phyloP scores from a whole-genome alignment of 2,329 filamentous ascomycete genomes.

The Venturia effusa region DNA sequence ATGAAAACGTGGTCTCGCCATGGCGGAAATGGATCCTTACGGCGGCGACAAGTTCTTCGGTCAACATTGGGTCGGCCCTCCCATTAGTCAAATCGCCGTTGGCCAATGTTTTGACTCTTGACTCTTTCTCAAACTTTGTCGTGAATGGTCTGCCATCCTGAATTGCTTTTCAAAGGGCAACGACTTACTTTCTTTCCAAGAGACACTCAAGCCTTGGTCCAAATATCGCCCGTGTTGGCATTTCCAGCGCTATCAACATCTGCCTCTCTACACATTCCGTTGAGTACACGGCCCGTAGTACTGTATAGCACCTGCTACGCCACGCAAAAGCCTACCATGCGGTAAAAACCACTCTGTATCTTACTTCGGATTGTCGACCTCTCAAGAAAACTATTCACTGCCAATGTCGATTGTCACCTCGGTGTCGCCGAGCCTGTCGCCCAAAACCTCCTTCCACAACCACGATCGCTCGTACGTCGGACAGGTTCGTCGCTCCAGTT shows the following conservation, averaged over 20 bases:
- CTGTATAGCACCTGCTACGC: background rate
- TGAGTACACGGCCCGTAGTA: background rate
- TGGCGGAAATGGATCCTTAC: background rate
- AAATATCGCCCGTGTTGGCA: background rate
- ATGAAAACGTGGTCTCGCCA: background rate
- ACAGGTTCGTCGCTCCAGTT: background rate
- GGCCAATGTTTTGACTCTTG: background rate
- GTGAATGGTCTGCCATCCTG: background rate
- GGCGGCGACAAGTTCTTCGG: background rate
- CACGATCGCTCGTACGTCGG: background rate
- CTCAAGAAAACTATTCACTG: background rate
- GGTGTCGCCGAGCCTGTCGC: constrained; percentile 23
- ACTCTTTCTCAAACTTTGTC: background rate
- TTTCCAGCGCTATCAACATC: background rate
- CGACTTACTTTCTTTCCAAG: background rate
- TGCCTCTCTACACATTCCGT: no score
- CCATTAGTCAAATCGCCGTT: background rate
- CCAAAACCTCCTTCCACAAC: constrained; percentile 18
- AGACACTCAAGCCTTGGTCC: no score
- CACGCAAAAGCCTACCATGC: background rate
- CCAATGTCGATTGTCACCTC: constrained; percentile 18
- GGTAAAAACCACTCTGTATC: background rate
- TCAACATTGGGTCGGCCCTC: background rate
- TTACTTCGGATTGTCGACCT: background rate
- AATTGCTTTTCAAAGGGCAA: background rate